These are phyloP conservation scores for Cytospora piceicola DNA, from an alignment of 2,329 filamentous ascomycete genomes.

Conservation along the genomic window DNA sequence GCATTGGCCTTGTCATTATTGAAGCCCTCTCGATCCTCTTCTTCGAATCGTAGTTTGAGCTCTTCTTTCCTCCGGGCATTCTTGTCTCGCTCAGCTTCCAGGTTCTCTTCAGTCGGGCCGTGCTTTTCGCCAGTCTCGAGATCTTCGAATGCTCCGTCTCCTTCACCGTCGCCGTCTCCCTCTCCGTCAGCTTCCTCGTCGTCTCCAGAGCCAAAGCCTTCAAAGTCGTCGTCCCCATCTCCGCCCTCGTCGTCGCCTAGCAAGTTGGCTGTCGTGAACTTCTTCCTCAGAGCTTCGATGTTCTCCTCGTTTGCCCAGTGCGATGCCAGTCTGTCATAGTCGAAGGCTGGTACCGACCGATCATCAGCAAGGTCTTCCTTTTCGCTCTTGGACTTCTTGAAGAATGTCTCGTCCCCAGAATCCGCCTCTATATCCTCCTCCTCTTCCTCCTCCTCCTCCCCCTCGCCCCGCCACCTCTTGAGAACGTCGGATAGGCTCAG, in stretches of 20 bases:
- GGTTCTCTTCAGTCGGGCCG: conserved; percentile 48
- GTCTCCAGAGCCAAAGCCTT: conserved; percentile 28
- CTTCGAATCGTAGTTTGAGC: conserved; percentile 90
- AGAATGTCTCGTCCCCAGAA: conserved; percentile 65
- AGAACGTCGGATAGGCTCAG: conserved; percentile 77
- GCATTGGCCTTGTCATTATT: conserved; percentile 85
- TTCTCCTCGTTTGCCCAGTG: conserved; percentile 86
- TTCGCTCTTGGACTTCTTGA: conserved; percentile 65
- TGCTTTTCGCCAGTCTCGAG: conserved; percentile 75
- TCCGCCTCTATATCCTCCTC: conserved; percentile 61
- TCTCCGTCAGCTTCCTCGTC: conserved; percentile 52
- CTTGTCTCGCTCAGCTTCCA: conserved; percentile 88
- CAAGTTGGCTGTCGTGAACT: conserved; percentile 74
- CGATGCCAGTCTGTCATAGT: conserved; percentile 78
- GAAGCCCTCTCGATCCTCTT: conserved; percentile 96
- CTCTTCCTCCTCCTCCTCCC: conserved; percentile 53
- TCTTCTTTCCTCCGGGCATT: conserved; percentile 95
- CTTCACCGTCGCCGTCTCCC: conserved; percentile 53
- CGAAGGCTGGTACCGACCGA: conserved; percentile 74
- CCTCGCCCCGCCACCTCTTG: conserved; percentile 74
- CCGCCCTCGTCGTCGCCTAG: conserved; percentile 57
- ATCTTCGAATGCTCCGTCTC: conserved; percentile 64
- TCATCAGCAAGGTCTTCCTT: conserved; percentile 77
- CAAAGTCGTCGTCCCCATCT: conserved; percentile 46
- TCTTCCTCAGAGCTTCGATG: conserved; percentile 71